Evolutionary conservation across 192 early-diverging fungal species (phyloP).

Genomic region (Coemansia sp.): DNA sequence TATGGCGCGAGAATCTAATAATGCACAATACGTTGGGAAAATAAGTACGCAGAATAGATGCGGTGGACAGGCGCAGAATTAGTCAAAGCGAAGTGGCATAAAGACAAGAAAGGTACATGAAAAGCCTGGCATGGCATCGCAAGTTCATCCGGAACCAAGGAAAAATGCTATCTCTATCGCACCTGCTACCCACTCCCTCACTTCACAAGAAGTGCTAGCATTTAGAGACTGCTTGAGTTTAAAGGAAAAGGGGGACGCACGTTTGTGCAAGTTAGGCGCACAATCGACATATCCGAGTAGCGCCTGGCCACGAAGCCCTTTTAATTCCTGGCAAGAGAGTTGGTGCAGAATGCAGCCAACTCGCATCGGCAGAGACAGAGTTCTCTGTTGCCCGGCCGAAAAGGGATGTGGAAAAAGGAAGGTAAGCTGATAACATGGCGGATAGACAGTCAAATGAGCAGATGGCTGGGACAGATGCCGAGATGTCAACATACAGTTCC

Average conservation of each 20-base stretch:
- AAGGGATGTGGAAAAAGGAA: too few species aligned
- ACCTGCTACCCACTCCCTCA: background rate
- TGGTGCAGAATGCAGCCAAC: background rate
- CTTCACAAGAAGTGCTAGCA: background rate
- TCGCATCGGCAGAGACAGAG: background rate
- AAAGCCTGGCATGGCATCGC: background rate
- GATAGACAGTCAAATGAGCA: too few species aligned
- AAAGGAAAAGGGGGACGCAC: background rate
- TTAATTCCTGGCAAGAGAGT: background rate
- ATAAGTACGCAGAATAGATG: slow-evolving; percentile 4
- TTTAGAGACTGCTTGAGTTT: background rate
- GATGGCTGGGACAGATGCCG: too few species aligned
- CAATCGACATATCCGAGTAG: slow-evolving; percentile 1
- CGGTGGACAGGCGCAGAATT: background rate
- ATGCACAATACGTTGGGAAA: slow-evolving; percentile 22
- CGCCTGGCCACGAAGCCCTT: background rate
- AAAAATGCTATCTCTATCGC: background rate
- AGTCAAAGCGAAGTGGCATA: slow-evolving; percentile 1
- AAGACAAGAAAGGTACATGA: background rate
- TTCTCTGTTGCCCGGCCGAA: too few species aligned
- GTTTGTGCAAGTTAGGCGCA: slow-evolving; percentile 4
- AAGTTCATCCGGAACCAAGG: background rate
- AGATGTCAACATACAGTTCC: too few species aligned
- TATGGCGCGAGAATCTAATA: slow-evolving; percentile 16
- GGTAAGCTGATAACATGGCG: too few species aligned